A percentile compares a stretch with the other conserved stretches of the same genome.
These are phyloP conservation scores for Herpotrichia juniperi DNA, from an alignment of 2,329 filamentous ascomycete genomes.

Conservation along the genomic window DNA sequence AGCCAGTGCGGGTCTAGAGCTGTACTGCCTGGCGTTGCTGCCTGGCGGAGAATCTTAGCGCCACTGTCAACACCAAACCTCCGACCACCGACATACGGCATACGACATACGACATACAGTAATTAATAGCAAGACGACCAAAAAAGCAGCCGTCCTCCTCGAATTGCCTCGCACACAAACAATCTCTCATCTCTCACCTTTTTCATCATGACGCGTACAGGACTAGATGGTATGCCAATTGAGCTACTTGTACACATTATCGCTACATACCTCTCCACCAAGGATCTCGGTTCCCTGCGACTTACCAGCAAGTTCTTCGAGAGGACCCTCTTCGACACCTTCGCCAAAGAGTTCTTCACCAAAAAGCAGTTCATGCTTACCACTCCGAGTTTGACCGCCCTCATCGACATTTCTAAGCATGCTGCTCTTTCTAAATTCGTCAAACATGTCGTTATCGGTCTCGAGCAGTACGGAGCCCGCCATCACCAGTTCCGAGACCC, in stretches of 20 bases:
- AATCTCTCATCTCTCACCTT: neutral
- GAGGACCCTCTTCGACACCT: conserved; percentile 59
- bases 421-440: conserved; percentile 45
- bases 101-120: too few species aligned
- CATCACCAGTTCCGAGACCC: neutral
- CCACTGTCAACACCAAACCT: neutral
- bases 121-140: neutral
- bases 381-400: conserved; percentile 60
- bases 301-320: conserved; percentile 63
- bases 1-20: neutral
- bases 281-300: conserved; percentile 62
- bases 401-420: conserved; percentile 53
- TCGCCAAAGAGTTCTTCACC: conserved; percentile 67
- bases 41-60: neutral
- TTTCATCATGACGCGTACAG: conserved; percentile 22
- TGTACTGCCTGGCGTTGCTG: neutral
- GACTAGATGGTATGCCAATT: conserved; percentile 53
- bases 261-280: conserved; percentile 59
- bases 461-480: conserved; percentile 39
- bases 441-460: conserved; percentile 59
- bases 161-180: neutral
- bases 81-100: neutral
- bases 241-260: conserved; percentile 65
- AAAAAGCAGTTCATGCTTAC: conserved; percentile 71
- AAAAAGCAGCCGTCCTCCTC: neutral